A percentile compares a stretch with the other conserved stretches of the same genome.
These are phyloP conservation scores for Coniferiporia weirii DNA, from an alignment of 1,284 basidiomycete genomes.

Conservation along the genomic window DNA sequence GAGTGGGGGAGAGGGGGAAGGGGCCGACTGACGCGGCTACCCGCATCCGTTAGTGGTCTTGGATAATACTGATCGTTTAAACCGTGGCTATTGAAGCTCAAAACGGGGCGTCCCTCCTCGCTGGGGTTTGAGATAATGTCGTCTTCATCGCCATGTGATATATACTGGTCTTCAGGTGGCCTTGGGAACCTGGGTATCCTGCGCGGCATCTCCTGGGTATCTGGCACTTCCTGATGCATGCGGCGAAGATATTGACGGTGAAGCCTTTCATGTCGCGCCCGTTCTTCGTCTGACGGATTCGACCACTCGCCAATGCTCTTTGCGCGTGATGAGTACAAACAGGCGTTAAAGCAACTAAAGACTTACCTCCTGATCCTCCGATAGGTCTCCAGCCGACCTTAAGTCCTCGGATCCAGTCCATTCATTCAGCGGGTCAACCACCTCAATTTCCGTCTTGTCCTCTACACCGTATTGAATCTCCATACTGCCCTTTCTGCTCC, in stretches of 20 bases:
- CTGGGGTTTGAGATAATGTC: conserved; percentile 80
- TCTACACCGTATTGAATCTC: conserved; percentile 20
- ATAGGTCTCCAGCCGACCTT: conserved; percentile 39
- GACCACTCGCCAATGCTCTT: conserved; percentile 82
- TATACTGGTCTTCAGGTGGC: conserved; percentile 50
- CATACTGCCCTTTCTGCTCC: conserved; percentile 7
- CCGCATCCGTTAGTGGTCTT: conserved; percentile 22
- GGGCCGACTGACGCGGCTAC: conserved; percentile 34
- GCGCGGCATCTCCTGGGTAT: conserved; percentile 45
- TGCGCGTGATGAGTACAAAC: background rate
- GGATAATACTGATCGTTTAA: conserved; percentile 18
- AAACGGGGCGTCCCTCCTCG: conserved; percentile 49
- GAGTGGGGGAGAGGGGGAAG: conserved; percentile 62
- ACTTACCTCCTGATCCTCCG: conserved; percentile 57
- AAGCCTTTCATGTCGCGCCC: conserved; percentile 59
- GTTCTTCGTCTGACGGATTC: conserved; percentile 83
- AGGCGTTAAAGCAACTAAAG: background rate
- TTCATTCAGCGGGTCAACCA: conserved; percentile 51
- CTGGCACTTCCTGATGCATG: conserved; percentile 32
- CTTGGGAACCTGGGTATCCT: conserved; percentile 73
- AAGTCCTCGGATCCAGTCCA: conserved; percentile 79
- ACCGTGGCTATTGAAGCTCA: background rate
- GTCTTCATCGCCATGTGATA: conserved; percentile 39
- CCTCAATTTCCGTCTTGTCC: conserved; percentile 21
- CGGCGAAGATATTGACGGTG: conserved; percentile 55